Evolutionary conservation across 2,329 filamentous ascomycete species (phyloP), one percentile per base, ranked within the genome.

Genomic region (Leptographium lundbergii): DNA sequence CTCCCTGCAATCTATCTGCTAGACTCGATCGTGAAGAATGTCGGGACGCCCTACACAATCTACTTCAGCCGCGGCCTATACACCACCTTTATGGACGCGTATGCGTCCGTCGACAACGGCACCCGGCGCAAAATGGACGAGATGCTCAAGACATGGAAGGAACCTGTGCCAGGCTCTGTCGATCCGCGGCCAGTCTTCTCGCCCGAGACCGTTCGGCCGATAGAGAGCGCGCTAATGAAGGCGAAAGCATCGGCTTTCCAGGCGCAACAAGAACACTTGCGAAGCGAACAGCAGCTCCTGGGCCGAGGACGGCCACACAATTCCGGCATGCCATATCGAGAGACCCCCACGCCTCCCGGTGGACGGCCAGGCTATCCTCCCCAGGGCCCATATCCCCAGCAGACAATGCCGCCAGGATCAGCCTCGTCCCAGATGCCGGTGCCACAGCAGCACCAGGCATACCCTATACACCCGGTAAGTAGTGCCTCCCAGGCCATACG

Each of bases 21-120:
- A 69, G 94, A 99, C 74, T 97, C 92, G 19, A 92, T 99, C 62
- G 91, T 95, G 69, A 99, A 99, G 74, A 97, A 99, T 76, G 91
- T 99, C 62, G 94, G 94, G 62, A 96, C 92, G 0, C 94, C 94
- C 9, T 99, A 99, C 73, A 97, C 92, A 0, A 80, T 97, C 14
- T 97, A 96, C 71, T 88, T 99, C 64, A 90, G 91, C 57, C 86
- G 89, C 48, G 92, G 92, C 68, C 82, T 99, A 47, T 97, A 92
- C 73, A 83, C 86, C 66, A 97, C 90, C 5, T 99, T 96, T 70
- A 96, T 97, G 91, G 89, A 95, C 67, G 89, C 94, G 45, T 99
- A 97, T 70, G 88, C 88, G 4, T 82, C 95, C 61, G 91, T 97
- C 63, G 91, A 96, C 67, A 81, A 82, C 63, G 80, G 81, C 61